These are phyloP conservation scores for Haplosporangium sp. DNA, from an alignment of 371 early-diverging fungal genomes.

Conservation along the genomic window DNA sequence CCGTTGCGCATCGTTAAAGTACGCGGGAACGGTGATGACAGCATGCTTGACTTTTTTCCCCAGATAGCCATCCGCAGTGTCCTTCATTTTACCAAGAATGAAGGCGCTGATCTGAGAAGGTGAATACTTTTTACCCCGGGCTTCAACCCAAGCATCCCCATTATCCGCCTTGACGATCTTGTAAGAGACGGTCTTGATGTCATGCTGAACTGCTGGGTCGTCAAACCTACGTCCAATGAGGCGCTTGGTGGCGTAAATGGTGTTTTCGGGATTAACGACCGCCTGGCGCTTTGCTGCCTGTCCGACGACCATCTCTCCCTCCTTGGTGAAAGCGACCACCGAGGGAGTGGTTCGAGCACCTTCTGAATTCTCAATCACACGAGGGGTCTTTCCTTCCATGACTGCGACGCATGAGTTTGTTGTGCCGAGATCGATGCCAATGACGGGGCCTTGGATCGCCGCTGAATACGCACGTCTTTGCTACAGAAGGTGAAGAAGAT, in stretches of 20 bases:
- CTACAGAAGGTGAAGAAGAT: conserved; percentile 2
- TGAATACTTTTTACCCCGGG: conserved; percentile 91
- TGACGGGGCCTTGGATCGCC: conserved; percentile 90
- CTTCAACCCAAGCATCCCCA: conserved; percentile 98
- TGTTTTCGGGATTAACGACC: conserved; percentile 94
- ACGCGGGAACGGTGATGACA: conserved; percentile 91
- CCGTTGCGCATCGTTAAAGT: conserved; percentile 97
- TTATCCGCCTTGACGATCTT: conserved; percentile 92
- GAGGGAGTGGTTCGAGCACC: conserved; percentile 99
- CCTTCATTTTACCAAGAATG: conserved; percentile 96
- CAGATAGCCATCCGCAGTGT: conserved; percentile 91
- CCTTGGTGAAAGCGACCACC: conserved; percentile 94
- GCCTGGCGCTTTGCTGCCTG: conserved; percentile 97
- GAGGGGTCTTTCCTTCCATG: conserved; percentile 96
- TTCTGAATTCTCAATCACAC: conserved; percentile 97
- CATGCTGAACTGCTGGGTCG: conserved; percentile 87
- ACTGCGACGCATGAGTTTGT: conserved; percentile 99
- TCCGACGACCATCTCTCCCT: conserved; percentile 95
- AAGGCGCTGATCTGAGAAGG: conserved; percentile 97
- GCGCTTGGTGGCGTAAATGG: conserved; percentile 96
- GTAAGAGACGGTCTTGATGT: conserved; percentile 90
- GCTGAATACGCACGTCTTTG: conserved; percentile 56
- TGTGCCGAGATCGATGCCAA: conserved; percentile 99
- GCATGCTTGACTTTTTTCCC: conserved; percentile 90
- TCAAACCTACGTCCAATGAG: conserved; percentile 95